Conservation (phyloP, 2,329 filamentous ascomycete genomes). For the Microsporum ferrugineum region DNA sequence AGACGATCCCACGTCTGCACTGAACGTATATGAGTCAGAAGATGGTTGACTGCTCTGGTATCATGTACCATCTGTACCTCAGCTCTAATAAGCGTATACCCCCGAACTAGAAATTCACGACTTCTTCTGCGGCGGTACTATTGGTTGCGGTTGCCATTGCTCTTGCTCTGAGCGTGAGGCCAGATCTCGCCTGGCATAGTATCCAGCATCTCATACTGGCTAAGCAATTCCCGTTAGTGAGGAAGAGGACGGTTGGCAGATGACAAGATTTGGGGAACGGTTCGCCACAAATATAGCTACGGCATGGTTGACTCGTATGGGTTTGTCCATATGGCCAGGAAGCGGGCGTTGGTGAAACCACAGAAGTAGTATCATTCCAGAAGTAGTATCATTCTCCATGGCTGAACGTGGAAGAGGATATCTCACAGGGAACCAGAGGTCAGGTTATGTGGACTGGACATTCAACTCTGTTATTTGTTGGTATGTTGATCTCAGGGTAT, state of each 20-base stretch:
- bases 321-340: conserved; percentile 74
- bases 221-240: conserved; percentile 67
- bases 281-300: conserved; percentile 90
- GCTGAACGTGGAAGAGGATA: conserved; percentile 73
- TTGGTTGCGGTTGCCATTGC: conserved; percentile 87
- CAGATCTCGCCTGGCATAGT: conserved; percentile 85
- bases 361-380: conserved; percentile 93
- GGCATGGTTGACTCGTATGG: conserved; percentile 85
- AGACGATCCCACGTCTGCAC: no score
- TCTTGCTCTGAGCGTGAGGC: conserved; percentile 70
- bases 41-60: no score
- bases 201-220: conserved; percentile 82
- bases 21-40: no score
- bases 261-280: conserved; percentile 65
- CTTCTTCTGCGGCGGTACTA: conserved; percentile 70
- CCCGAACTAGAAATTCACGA: no score
- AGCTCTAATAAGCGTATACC: no score
- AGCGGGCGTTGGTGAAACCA: conserved; percentile 79
- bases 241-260: conserved; percentile 66
- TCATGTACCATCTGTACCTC: no score
- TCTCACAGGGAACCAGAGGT: conserved; percentile 76
- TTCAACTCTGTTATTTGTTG: conserved; percentile 98
- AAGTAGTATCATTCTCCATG: conserved; percentile 90
- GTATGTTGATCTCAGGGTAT: conserved; percentile 42
- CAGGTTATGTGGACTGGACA: conserved; percentile 87